phyloP scores from a whole-genome alignment of 2,329 filamentous ascomycete genomes.

The Trichoderma sp. region DNA sequence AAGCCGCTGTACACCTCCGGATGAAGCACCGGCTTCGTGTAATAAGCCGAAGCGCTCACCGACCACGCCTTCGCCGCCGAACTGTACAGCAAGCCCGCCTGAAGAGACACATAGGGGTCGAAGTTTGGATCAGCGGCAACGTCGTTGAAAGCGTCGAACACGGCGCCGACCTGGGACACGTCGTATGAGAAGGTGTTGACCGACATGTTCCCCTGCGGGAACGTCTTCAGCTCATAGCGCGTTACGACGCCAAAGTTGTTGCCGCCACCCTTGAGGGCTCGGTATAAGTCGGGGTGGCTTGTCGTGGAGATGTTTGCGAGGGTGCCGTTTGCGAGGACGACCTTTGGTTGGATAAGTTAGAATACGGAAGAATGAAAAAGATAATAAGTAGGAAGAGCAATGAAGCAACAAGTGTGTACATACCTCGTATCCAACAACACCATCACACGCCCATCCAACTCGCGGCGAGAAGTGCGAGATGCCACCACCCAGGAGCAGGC shows the following conservation, averaged over 20 bases:
- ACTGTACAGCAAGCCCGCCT: slow-evolving; percentile 24
- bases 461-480: slow-evolving; percentile 21
- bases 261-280: slow-evolving; percentile 54
- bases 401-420: background rate
- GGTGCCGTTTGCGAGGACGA: slow-evolving; percentile 45
- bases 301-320: slow-evolving; percentile 41
- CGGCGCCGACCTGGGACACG: slow-evolving; percentile 21
- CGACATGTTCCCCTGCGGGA: slow-evolving; percentile 37
- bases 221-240: slow-evolving; percentile 43
- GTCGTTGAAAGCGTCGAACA: slow-evolving; percentile 25
- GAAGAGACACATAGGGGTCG: slow-evolving; percentile 26
- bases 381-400: background rate
- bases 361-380: background rate
- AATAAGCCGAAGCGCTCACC: slow-evolving; percentile 21
- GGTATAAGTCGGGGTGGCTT: slow-evolving; percentile 52
- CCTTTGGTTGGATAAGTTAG: slow-evolving; percentile 20
- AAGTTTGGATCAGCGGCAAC: slow-evolving; percentile 21
- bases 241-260: slow-evolving; percentile 57
- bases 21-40: slow-evolving; percentile 21
- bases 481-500: slow-evolving; percentile 26
- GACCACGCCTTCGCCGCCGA: slow-evolving; percentile 20
- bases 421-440: background rate
- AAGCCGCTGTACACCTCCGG: background rate
- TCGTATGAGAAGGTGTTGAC: slow-evolving; percentile 35
- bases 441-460: slow-evolving; percentile 20